Percentiles rank a stretch among this genome's conserved stretches.
These are phyloP conservation scores for Aspergillus latus DNA, from an alignment of 2,329 filamentous ascomycete species.

Conservation along the genomic window DNA sequence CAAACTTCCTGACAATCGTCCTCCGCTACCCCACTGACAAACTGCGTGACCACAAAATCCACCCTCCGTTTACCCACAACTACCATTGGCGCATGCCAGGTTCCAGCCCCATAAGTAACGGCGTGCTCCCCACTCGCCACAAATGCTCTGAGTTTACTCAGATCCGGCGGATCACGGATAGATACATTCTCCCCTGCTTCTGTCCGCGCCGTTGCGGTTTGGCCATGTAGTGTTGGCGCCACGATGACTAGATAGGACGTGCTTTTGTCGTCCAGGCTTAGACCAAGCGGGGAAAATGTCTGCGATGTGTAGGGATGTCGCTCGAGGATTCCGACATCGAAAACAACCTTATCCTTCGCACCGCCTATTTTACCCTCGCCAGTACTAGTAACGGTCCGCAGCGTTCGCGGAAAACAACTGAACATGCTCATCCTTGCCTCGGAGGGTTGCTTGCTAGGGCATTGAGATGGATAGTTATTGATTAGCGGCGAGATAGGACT, in stretches of 20 bases:
- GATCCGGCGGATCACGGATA: constrained; percentile 64
- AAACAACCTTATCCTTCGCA: constrained; percentile 31
- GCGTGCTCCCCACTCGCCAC: constrained; percentile 75
- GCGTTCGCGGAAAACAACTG: constrained; percentile 68
- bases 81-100: constrained; percentile 97
- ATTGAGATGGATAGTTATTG: constrained; percentile 67
- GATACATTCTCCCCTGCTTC: constrained; percentile 24
- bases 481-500: constrained; percentile 71
- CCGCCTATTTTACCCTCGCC: constrained; percentile 8
- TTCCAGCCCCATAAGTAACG: constrained; percentile 87
- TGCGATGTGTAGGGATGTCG: constrained; percentile 92
- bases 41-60: constrained; percentile 88
- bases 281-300: constrained; percentile 78
- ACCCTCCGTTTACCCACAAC: constrained; percentile 70
- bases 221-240: constrained; percentile 67
- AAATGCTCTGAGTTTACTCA: constrained; percentile 71
- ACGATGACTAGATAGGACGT: constrained; percentile 78
- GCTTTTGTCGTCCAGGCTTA: constrained; percentile 39
- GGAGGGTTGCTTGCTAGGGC: constrained; percentile 42
- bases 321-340: constrained; percentile 75
- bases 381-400: constrained; percentile 37
- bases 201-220: constrained; percentile 36
- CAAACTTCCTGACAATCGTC: constrained; percentile 88
- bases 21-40: constrained; percentile 72
- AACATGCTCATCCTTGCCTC: constrained; percentile 82